Base-by-base conservation (phyloP, 2,329 filamentous ascomycete genomes). In the Basipetospora chlamydospora region DNA sequence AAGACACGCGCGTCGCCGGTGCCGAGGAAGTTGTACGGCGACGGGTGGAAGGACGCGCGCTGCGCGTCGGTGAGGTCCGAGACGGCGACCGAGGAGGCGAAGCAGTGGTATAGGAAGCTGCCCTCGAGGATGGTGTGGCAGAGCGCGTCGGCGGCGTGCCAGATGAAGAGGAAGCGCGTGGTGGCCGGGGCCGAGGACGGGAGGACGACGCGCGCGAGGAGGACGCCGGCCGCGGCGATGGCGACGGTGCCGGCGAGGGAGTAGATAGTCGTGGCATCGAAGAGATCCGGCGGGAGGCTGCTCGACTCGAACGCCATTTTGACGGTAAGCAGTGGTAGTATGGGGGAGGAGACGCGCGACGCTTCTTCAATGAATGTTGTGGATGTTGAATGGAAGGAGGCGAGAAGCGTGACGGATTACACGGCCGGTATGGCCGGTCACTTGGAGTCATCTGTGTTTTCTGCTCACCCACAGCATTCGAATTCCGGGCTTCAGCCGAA, bases 81-180 rank as follows among this genome's bases (percentile, higher is more conserved):
- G 11, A 57, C 42, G 10, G 59, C 54, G 6, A 64, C 49, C 52
- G 58, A 66, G 8, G 61, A 64, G 67, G 86, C 88, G 69, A 96
- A 92, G 64, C 84, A 93, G 61, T 93, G 84, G 67, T 86, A 95
- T 17, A 95, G 74, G 58, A 85, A 96, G 49, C 76, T 80, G 37
- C 85, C 87, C 61, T 96, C 88, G 54, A 96, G 80, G 54, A 85
- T 66, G 58, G 92, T 75, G 63, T 98, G 90, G 50, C 87, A 88
- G 29, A 95, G 70, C 22, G 84, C 84, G 56, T 95, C 87, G 60
- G 93, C 92, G 26, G 83, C 70, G 62, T 95, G 87, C 88, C 88
- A 95, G 59, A 92, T 72, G 67, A 94, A 94, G 44, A 95, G 76
- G 52, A 82, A 62, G 42, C 86, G 84, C 39, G 68, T 66, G 35